These are phyloP conservation scores for Candida khao-thaluensis DNA, from an alignment of 805 yeast species.

Conservation along the genomic window DNA sequence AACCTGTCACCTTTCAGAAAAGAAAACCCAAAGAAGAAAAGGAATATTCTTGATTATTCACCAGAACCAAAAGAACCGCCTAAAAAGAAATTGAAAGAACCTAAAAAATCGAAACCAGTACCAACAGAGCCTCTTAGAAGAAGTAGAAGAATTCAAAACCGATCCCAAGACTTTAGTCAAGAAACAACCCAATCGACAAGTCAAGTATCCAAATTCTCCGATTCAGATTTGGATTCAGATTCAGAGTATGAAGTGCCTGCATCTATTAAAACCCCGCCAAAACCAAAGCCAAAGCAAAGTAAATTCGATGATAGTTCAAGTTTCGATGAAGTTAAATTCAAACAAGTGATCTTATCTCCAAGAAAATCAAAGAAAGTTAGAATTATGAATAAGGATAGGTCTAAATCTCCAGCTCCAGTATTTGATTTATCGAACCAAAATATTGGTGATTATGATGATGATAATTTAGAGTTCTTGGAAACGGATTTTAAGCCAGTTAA, in stretches of 20 bases:
- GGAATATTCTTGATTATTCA: slow-evolving; percentile 5
- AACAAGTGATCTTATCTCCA: slow-evolving; percentile 22
- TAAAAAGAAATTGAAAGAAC: neutral
- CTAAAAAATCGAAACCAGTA: neutral
- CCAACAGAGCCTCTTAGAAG: slow-evolving; percentile 1
- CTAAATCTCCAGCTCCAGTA: slow-evolving; percentile 16
- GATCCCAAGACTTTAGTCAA: neutral
- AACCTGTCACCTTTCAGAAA: neutral
- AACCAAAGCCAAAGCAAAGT: neutral
- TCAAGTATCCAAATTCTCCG: neutral
- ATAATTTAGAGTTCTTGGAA: slow-evolving; percentile 28
- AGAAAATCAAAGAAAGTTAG: slow-evolving; percentile 23
- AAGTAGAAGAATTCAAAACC: slow-evolving; percentile 5
- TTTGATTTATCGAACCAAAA: slow-evolving; percentile 30
- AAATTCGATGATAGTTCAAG: slow-evolving; percentile 4
- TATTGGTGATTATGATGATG: slow-evolving; percentile 37
- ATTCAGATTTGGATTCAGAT: slow-evolving; percentile 4
- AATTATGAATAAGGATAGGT: slow-evolving; percentile 5
- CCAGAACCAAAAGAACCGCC: neutral
- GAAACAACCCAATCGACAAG: neutral
- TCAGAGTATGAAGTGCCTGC: neutral
- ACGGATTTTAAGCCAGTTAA: neutral
- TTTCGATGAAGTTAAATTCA: slow-evolving; percentile 19
- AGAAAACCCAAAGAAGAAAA: neutral
- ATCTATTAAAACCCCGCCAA: neutral